Conservation (phyloP, 768 basidiomycete species). For the Naganishia friedmannii region DNA sequence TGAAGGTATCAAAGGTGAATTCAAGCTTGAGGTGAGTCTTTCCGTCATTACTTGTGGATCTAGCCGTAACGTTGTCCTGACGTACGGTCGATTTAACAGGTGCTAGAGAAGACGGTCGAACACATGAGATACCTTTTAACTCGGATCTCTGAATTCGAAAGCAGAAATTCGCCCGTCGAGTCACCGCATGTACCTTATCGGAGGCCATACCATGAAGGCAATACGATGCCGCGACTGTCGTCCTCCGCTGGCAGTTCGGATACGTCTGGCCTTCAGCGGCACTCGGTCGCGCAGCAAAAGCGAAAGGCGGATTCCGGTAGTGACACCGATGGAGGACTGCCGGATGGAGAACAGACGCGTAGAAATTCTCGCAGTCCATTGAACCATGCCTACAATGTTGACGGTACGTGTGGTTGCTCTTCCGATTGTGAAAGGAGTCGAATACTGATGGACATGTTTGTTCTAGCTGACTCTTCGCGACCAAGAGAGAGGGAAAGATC, state of each 20-base stretch:
- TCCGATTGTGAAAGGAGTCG: background rate
- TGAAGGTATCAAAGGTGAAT: conserved; percentile 72
- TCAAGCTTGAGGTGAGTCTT: conserved; percentile 74
- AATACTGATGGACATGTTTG: background rate
- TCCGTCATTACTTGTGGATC: background rate
- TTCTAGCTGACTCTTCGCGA: background rate
- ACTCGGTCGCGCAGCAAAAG: background rate
- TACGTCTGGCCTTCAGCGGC: background rate
- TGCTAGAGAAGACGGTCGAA: conserved; percentile 71
- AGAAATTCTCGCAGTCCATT: background rate
- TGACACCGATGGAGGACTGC: background rate
- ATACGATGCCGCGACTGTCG: background rate
- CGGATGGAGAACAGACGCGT: too few species aligned
- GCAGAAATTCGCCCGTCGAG: background rate
- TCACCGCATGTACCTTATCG: background rate
- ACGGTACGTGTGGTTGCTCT: background rate
- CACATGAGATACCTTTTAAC: conserved; percentile 70
- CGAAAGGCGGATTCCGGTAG: background rate
- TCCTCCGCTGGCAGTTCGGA: background rate
- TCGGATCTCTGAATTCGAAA: conserved; percentile 58
- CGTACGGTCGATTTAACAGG: conserved; percentile 30
- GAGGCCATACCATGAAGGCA: background rate
- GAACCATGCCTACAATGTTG: background rate
- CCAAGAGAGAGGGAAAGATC: background rate
- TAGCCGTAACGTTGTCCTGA: too few species aligned